A percentile compares a stretch with the other conserved stretches of the same genome.
These are phyloP conservation scores for Scutellaria galericulata DNA, from an alignment of 257 asterid species.

Conservation along the genomic window DNA sequence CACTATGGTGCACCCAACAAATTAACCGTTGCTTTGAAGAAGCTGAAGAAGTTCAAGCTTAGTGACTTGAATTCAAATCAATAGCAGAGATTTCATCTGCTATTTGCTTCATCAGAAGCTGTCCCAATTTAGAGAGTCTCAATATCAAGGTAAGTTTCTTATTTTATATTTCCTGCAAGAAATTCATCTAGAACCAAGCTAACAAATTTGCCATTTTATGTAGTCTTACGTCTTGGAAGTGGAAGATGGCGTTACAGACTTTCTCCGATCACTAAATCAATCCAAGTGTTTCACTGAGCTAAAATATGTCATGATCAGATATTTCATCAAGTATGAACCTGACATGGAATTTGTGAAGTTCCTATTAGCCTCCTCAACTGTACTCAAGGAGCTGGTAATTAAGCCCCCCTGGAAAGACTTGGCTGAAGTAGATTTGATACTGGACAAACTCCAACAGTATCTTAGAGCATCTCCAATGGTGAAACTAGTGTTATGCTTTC, in stretches of 20 bases:
- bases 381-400: slow-evolving; percentile 48
- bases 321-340: slow-evolving; percentile 45
- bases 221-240: slow-evolving; percentile 48
- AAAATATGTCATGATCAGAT: slow-evolving; percentile 43
- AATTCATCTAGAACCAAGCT: neutral
- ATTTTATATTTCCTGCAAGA: neutral
- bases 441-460: slow-evolving; percentile 46
- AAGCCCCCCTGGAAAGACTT: slow-evolving; percentile 30
- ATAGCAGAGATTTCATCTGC: slow-evolving; percentile 45
- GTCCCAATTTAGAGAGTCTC: slow-evolving; percentile 50
- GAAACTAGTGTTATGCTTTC: neutral
- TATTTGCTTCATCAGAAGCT: slow-evolving; percentile 56
- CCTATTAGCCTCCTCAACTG: slow-evolving; percentile 49
- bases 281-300: slow-evolving; percentile 37
- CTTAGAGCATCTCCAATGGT: slow-evolving; percentile 45
- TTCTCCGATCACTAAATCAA: slow-evolving; percentile 43
- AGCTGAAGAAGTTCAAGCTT: slow-evolving; percentile 44
- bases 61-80: slow-evolving; percentile 43
- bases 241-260: slow-evolving; percentile 44
- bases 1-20: slow-evolving; percentile 49
- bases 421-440: slow-evolving; percentile 41
- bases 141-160: slow-evolving; percentile 42
- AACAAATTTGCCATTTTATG: neutral
- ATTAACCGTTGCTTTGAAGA: slow-evolving; percentile 41
- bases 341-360: slow-evolving; percentile 57